A percentile compares a stretch with the other conserved stretches of the same genome.
Evolutionary conservation across 2,329 filamentous ascomycete species (phyloP).

Genomic region (Colletotrichum neosansevieriae): DNA sequence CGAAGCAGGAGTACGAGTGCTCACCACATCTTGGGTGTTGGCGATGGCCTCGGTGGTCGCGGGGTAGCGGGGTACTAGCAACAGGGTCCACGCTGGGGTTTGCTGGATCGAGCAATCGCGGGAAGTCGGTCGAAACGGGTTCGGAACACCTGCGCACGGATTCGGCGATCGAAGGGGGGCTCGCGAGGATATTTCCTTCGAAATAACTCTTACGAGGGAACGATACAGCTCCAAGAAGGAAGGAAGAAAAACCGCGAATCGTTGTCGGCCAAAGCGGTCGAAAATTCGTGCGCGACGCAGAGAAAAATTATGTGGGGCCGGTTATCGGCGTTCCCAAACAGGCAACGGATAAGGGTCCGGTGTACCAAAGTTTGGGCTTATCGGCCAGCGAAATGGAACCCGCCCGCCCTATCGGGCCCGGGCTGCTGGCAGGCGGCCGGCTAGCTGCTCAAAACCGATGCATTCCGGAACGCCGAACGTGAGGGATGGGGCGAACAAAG

Average conservation of each 20-base stretch:
- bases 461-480: conserved; percentile 22
- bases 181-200: conserved; percentile 1
- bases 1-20: no score
- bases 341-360: conserved; percentile 30
- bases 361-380: neutral
- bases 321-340: conserved; percentile 20
- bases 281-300: conserved; percentile 27
- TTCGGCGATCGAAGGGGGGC: conserved; percentile 6
- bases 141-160: neutral
- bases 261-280: conserved; percentile 18
- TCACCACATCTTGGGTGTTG: conserved; percentile 27
- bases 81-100: conserved; percentile 29
- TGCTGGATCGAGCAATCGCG: neutral
- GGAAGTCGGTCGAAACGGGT: neutral
- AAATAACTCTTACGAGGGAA: conserved; percentile 25
- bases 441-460: conserved; percentile 12
- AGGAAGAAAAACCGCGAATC: neutral
- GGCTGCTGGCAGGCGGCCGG: neutral
- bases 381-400: conserved; percentile 1
- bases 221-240: conserved; percentile 21
- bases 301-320: conserved; percentile 25
- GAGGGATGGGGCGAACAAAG: neutral
- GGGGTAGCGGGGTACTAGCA: conserved; percentile 34
- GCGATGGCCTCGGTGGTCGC: conserved; percentile 27
- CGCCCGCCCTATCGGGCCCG: neutral